Base-by-base conservation (phyloP, 2,329 filamentous ascomycete species). In the Paracamarosporium sp. region DNA sequence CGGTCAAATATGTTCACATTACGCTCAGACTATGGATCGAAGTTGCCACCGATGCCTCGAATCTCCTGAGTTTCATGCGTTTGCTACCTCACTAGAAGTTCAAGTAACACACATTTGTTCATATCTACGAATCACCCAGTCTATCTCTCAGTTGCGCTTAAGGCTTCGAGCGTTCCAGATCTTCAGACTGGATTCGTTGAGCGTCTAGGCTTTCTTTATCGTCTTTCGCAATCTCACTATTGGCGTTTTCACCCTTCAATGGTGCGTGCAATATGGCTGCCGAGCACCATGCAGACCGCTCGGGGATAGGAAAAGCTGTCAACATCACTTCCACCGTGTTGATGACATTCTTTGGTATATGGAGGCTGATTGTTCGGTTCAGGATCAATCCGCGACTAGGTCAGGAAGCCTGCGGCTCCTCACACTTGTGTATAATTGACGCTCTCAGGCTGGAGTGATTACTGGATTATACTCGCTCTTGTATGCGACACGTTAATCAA, bases 381-480 rank as follows among this genome's bases (percentile, higher is more conserved):
- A 24, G 28, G 20, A 41, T 57, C 38, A 52, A 55, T 48, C 33
- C 53, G 6, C 48, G 51, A 27, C 15, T 58, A 28, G 47, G 24
- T 50, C 6, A 38, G 47, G 22, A 3, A 15, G 6, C 15, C 4
- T 28, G 6, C 4, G n/a, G 1, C 6, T 12, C 15, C 13, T 40
- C 35, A 8, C 4, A 8, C 3, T 17, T 25, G 35, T 27, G 24
- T 20, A 8, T 30, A 15, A 40, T 35, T 40, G 24, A 50, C 24
- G 9, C 15, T 20, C n/a, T 20, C 15, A 53, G 56, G 48, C 27
- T 56, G 52, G 56, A 53, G 51, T 30, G 56, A 59, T 20, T 53
- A 55, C 28, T 59, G 56, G 52, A 50, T 59, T 4, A 53, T 55
- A 41, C 25, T 55, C 13, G 56, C 56, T n/a, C 17, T 59, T n/a